Evolutionary conservation across 345 rosid species (phyloP), one percentile per base, ranked within the genome.

Genomic region (Microcos paniculata): DNA sequence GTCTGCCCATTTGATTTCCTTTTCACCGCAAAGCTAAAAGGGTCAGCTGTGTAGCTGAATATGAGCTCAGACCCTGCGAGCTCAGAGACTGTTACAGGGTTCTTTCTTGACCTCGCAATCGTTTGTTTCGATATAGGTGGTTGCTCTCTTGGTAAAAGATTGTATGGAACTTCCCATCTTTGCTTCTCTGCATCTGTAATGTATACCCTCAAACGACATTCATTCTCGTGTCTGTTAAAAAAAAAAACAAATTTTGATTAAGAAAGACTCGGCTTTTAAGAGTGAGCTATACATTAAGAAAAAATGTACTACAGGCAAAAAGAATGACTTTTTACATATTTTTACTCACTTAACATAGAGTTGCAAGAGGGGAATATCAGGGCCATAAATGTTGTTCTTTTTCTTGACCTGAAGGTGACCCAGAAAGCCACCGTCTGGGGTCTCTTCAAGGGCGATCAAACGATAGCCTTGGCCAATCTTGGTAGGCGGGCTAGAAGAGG

Each of bases 91-190:
- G 86, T 51, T 4, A 85, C 49, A 3, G 88, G 87, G 71, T 78
- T 81, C 76, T 89, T 89, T 75, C 93, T 65, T 0, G 92, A 82
- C 71, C 83, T 82, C 59, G 89, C 85, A 58, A 85, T 84, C 9
- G 81, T 69, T 78, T 81, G 85, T 51, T 87, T 91, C 55, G 78
- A 23, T 26, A 72, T 77, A 40, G 97, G 95, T 1, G 97, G 91
- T 33, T 84, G 84, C 49, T 92, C 93, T 66, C 99, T 80, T 0
- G 98, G 98, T 49, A 96, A 81, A 56, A 96, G 91, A 70, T 85
- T 82, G 88, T 92, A 94, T 1, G 98, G 99, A 1, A 96, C 97
- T 80, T 92, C 98, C 99, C 99, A 96, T 78, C 99, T 78, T 83
- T 84, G 90, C 74, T 92, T 87, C 82, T 78, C 78, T 1, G 99